Evolutionary conservation across 371 early-diverging fungal species (phyloP), one percentile per base, ranked within the genome.

Genomic region (Mortierella sp.): DNA sequence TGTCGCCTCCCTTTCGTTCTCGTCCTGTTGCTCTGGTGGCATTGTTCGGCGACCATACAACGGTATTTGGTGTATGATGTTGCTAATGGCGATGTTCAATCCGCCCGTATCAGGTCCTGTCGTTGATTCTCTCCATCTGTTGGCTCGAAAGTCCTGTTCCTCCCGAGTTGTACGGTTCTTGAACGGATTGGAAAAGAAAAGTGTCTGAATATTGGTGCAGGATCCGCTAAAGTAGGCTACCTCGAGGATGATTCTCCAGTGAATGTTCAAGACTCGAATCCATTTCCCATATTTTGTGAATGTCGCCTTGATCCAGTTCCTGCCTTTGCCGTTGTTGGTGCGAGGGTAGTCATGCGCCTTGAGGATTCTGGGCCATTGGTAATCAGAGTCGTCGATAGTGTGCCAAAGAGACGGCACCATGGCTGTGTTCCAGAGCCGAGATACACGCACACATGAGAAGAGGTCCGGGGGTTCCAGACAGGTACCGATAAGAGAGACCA

Each of bases 361-460:
- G 38, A 63, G 63, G 63, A 63, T 63, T 16, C 34, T 63, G 34
- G 63, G 63, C 63, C 63, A 63, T 16, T 63, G 63, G 38, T 63
- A 34, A 8, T 63, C 34, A 34, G 21, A 8, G 21, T 63, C 63
- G 38, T 63, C 19, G 34, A 63, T 34, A 7, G 63, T 63, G 63
- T 63, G 63, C 63, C 63, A 63, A 19, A 63, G 63, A 7, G 63
- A 63, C 13, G 63, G 63, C 19, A 63, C 63, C 21, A 34, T 16
- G 16, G 63, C 28, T 34, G 19, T 63, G 34, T 63, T 63, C 63
- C 63, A 63, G 7, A 63, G 63, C 16, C 38, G 63, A 63, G 63
- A 63, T 7, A 34, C 63, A 6, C 34, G 63, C 21, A 63, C 34
- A 19, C 63, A 63, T 2, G 63, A 31, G 34, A 63, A 14, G 63